phyloP scores from a whole-genome alignment of 2,329 filamentous ascomycete genomes.

The Lachnellula arida region DNA sequence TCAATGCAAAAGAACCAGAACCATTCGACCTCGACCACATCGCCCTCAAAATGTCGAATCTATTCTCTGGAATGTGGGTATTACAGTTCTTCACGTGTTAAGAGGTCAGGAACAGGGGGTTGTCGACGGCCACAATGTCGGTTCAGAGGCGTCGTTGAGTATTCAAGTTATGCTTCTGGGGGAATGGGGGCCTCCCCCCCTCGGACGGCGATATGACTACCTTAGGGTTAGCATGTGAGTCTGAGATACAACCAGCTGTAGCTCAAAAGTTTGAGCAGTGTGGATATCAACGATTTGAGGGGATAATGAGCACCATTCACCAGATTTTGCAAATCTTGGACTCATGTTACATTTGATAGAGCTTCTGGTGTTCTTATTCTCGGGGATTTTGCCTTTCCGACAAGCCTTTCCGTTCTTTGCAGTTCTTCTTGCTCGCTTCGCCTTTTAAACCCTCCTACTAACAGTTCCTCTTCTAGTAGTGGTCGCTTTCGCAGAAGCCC shows the following conservation, averaged over 20 bases:
- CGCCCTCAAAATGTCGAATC: constrained; percentile 28
- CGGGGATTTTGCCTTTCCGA: background rate
- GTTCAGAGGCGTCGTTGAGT: background rate
- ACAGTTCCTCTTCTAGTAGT: constrained; percentile 39
- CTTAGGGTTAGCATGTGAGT: background rate
- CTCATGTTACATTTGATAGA: too few species aligned
- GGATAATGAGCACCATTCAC: too few species aligned
- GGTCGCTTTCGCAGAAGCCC: constrained; percentile 57
- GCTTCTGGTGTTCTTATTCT: background rate
- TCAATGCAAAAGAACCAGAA: background rate
- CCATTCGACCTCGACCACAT: background rate
- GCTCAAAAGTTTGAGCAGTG: background rate
- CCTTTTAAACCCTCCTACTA: constrained; percentile 16
- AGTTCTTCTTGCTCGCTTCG: background rate
- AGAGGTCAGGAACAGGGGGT: too few species aligned
- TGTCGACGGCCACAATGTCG: too few species aligned
- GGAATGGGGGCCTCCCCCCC: background rate
- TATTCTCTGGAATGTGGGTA: constrained; percentile 35
- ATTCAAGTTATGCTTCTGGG: background rate
- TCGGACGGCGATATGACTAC: background rate
- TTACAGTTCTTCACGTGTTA: constrained; percentile 3
- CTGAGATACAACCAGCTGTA: background rate
- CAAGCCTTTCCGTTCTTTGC: background rate
- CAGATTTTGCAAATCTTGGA: too few species aligned
- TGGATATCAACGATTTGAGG: background rate